phyloP scores from a whole-genome alignment of 148 eudicot species.

The Diospyros lotus region DNA sequence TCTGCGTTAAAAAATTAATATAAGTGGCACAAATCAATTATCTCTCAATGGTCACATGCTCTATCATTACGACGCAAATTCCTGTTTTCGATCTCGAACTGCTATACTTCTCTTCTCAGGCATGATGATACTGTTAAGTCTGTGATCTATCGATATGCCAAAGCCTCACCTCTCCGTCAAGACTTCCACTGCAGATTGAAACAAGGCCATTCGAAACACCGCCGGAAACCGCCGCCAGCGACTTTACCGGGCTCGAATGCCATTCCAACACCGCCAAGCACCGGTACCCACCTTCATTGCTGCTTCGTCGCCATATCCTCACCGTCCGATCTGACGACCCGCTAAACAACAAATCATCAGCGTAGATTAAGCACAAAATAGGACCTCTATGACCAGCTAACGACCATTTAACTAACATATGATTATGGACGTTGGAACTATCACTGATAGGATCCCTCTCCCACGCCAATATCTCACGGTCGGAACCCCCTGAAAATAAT shows the following conservation, averaged over 20 bases:
- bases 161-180: slow-evolving; percentile 37
- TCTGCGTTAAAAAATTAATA: too few species aligned
- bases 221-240: slow-evolving; percentile 19
- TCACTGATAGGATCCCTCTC: slow-evolving; percentile 9
- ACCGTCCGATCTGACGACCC: slow-evolving; percentile 45
- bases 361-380: slow-evolving; percentile 27
- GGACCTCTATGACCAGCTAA: slow-evolving; percentile 29
- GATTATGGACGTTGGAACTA: slow-evolving; percentile 2
- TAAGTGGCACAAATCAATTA: too few species aligned
- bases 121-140: too few species aligned
- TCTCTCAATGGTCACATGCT: too few species aligned
- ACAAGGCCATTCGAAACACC: slow-evolving; percentile 11
- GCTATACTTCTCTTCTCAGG: too few species aligned
- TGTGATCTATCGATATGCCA: slow-evolving; percentile 9
- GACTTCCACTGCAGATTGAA: slow-evolving; percentile 30
- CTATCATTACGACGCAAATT: too few species aligned
- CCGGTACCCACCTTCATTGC: slow-evolving; percentile 4
- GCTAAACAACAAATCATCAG: slow-evolving; percentile 31
- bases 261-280: slow-evolving; percentile 39
- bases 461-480: slow-evolving; percentile 29
- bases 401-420: slow-evolving; percentile 22
- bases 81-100: too few species aligned
- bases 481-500: slow-evolving; percentile 35
- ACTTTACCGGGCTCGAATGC: slow-evolving; percentile 29
- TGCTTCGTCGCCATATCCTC: slow-evolving; percentile 25